These are phyloP conservation scores for Trichoderma breve DNA, from an alignment of 2,329 filamentous ascomycete species.

Conservation along the genomic window DNA sequence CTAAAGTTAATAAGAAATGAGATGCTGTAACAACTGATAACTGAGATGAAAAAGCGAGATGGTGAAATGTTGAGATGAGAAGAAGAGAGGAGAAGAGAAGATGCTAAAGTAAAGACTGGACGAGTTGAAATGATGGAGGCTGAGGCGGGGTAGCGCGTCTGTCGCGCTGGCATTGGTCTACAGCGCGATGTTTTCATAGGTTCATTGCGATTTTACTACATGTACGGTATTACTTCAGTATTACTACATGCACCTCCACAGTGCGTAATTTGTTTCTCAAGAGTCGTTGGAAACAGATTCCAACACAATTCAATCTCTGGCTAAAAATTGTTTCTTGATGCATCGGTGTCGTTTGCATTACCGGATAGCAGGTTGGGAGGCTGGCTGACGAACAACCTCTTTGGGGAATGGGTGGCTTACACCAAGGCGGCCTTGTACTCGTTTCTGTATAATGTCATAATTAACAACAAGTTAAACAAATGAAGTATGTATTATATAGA, in stretches of 20 bases:
- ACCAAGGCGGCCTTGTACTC: too few species aligned
- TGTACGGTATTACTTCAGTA: not conserved
- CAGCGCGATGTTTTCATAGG: not conserved
- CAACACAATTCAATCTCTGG: not conserved
- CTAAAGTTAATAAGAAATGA: not conserved
- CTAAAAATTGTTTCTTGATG: not conserved
- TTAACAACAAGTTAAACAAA: not conserved
- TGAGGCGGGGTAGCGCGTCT: not conserved
- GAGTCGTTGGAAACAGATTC: not conserved
- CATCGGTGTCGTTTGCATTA: not conserved
- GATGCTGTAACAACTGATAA: not conserved
- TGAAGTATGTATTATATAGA: not conserved
- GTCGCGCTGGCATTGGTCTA: not conserved
- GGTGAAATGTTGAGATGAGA: not conserved
- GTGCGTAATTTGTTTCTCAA: not conserved
- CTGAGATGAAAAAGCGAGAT: not conserved
- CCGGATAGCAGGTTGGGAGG: not conserved
- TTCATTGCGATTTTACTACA: not conserved
- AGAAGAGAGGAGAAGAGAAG: not conserved
- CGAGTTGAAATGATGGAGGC: not conserved
- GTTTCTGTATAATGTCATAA: too few species aligned
- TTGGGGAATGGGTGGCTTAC: not conserved
- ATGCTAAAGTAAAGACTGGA: not conserved
- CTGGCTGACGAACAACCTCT: not conserved
- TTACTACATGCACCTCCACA: not conserved